phyloP scores from a whole-genome alignment of 768 basidiomycete species.

The Lentinula detonsa region DNA sequence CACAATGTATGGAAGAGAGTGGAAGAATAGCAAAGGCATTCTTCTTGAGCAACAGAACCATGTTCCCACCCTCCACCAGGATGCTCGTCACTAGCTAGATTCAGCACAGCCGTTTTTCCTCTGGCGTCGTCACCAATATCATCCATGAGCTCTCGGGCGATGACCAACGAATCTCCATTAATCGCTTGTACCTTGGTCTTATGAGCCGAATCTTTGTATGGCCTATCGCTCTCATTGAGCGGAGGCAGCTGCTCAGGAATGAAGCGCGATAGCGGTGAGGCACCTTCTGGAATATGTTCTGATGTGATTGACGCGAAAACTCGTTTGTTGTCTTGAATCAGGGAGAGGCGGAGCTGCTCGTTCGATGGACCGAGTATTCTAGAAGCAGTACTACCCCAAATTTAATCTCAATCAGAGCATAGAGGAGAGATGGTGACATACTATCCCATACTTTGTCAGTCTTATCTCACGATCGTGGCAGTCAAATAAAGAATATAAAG shows the following conservation, averaged over 20 bases:
- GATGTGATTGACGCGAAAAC: neutral
- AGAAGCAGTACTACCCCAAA: neutral
- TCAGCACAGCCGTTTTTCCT: slow-evolving; percentile 15
- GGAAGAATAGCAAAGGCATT: slow-evolving; percentile 19
- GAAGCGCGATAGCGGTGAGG: slow-evolving; percentile 4
- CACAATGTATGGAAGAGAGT: slow-evolving; percentile 19
- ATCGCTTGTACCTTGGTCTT: slow-evolving; percentile 7
- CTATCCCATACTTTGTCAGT: too few relatives aligned
- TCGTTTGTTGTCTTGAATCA: neutral
- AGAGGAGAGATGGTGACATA: too few relatives aligned
- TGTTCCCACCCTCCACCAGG: slow-evolving; percentile 15
- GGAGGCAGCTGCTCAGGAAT: slow-evolving; percentile 7
- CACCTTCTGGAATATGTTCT: neutral
- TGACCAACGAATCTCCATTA: slow-evolving; percentile 17
- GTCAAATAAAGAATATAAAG: too few relatives aligned
- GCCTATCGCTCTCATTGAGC: neutral
- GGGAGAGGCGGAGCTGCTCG: neutral
- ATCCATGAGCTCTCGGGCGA: slow-evolving; percentile 15
- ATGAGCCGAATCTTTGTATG: neutral
- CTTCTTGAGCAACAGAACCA: neutral
- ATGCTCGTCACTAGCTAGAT: slow-evolving; percentile 15
- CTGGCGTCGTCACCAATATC: neutral
- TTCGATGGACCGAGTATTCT: neutral
- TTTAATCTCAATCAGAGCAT: too few relatives aligned
- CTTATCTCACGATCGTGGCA: too few relatives aligned